Percentiles rank a stretch among this genome's conserved stretches.
Conservation (phyloP, 2,329 filamentous ascomycete genomes). For the Xylariaceae sp. region DNA sequence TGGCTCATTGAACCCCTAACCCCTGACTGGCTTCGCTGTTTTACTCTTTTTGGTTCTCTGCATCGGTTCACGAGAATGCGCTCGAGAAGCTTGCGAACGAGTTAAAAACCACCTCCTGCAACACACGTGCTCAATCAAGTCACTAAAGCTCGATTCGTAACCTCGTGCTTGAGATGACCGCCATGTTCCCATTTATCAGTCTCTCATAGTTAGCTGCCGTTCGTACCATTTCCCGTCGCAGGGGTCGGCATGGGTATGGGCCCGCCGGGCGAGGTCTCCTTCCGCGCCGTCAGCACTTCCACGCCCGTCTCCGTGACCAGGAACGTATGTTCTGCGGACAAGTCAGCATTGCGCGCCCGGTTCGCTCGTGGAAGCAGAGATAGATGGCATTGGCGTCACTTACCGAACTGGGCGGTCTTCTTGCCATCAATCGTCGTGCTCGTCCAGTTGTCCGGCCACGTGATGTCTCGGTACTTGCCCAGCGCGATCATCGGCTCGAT, state of each 20-base stretch:
- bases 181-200: not conserved
- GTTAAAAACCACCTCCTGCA: too few species aligned
- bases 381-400: slow-evolving; percentile 23
- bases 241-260: slow-evolving; percentile 49
- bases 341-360: slow-evolving; percentile 4
- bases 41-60: too few species aligned
- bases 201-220: too few species aligned
- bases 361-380: too few species aligned
- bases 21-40: too few species aligned
- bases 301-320: slow-evolving; percentile 79
- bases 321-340: slow-evolving; percentile 64
- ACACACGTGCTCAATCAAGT: too few species aligned
- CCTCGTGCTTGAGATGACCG: too few species aligned
- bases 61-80: too few species aligned
- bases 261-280: slow-evolving; percentile 68
- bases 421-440: slow-evolving; percentile 87
- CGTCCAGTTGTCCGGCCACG: slow-evolving; percentile 99
- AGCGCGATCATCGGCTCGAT: slow-evolving; percentile 98
- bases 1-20: too few species aligned
- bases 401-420: slow-evolving; percentile 86
- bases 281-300: slow-evolving; percentile 71
- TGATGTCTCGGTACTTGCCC: slow-evolving; percentile 85
- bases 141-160: too few species aligned
- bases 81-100: too few species aligned
- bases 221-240: slow-evolving; percentile 14